phyloP scores from a whole-genome alignment of 2,329 filamentous ascomycete species.

The Calonectria ilicicola region DNA sequence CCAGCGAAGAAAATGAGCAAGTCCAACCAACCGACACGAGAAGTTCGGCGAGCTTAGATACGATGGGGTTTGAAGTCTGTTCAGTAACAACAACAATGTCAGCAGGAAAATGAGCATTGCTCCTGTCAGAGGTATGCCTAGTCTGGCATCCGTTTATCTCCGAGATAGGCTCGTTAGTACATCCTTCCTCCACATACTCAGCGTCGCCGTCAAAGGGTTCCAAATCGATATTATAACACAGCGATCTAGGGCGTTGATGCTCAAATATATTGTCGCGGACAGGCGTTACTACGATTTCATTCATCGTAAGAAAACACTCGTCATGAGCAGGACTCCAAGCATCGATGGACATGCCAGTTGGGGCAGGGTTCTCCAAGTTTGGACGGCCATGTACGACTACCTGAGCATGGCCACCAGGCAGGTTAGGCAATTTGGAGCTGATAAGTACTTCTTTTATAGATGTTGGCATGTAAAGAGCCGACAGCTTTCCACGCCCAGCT shows the following conservation, averaged over 20 bases:
- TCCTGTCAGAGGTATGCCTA: neutral
- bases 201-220: slow-evolving; percentile 45
- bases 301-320: slow-evolving; percentile 49
- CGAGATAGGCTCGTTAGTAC: neutral
- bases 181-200: neutral
- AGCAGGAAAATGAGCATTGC: neutral
- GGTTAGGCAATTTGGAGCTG: slow-evolving; percentile 35
- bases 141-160: neutral
- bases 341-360: slow-evolving; percentile 50
- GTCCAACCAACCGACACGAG: slow-evolving; percentile 33
- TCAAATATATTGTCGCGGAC: slow-evolving; percentile 49
- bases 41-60: slow-evolving; percentile 31
- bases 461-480: slow-evolving; percentile 51
- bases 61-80: slow-evolving; percentile 28
- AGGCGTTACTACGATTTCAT: slow-evolving; percentile 54
- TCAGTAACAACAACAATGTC: slow-evolving; percentile 42
- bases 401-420: slow-evolving; percentile 43
- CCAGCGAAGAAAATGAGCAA: slow-evolving; percentile 33
- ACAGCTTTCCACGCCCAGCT: slow-evolving; percentile 44
- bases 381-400: slow-evolving; percentile 42
- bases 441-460: slow-evolving; percentile 48
- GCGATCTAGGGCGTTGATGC: slow-evolving; percentile 30
- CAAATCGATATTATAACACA: slow-evolving; percentile 62
- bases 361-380: slow-evolving; percentile 33
- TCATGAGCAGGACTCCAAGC: slow-evolving; percentile 41